Percentiles rank a stretch among this genome's conserved stretches.
Evolutionary conservation across 306 rosid genomes (phyloP).

Genomic region (Biancaea sappan): DNA sequence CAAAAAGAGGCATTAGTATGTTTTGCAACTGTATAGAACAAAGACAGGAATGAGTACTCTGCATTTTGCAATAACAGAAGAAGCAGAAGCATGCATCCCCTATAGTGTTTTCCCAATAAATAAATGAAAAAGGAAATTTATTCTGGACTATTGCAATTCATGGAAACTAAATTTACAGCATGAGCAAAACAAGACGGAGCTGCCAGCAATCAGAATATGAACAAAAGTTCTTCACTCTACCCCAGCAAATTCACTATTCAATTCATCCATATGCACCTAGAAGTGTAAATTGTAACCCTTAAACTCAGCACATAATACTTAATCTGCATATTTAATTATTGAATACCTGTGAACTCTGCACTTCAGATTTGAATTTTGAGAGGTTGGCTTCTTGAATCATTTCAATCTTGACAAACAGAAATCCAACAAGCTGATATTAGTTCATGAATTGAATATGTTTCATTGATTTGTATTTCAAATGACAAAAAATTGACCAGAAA

Average conservation of each 20-base stretch:
- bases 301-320: not conserved
- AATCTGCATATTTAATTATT: not conserved
- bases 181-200: not conserved
- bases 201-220: not conserved
- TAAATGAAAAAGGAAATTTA: not conserved
- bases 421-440: conserved; percentile 14
- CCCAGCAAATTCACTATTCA: not conserved
- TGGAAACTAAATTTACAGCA: not conserved
- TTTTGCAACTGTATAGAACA: not conserved
- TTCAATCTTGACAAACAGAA: conserved; percentile 48
- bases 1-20: not conserved
- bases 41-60: not conserved
- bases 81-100: conserved; percentile 10
- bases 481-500: not conserved
- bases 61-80: conserved; percentile 10
- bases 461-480: not conserved
- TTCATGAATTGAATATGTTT: not conserved
- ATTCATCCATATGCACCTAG: not conserved
- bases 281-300: conserved; percentile 17
- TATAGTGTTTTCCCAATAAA: not conserved
- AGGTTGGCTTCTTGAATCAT: conserved; percentile 80
- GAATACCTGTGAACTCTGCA: conserved; percentile 89
- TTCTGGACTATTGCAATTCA: not conserved
- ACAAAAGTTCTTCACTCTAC: not conserved
- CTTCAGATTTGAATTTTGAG: conserved; percentile 90